Evolutionary conservation across 257 asterid genomes (phyloP), one percentile per base, ranked within the genome.

Genomic region (Verbascum thapsus): DNA sequence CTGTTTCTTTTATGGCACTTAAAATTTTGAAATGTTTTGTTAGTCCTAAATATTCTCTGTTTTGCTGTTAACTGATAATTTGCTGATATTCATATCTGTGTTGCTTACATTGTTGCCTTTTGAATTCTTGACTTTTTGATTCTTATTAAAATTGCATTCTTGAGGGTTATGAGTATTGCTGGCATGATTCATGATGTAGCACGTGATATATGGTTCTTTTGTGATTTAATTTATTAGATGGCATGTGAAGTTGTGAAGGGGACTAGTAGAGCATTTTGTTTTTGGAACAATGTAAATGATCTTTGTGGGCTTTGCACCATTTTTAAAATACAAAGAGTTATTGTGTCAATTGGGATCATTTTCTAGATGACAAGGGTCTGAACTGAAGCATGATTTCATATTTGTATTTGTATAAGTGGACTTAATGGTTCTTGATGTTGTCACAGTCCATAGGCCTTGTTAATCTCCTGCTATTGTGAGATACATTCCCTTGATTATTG

Each of bases 1-100:
- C 8, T 64, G 45, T 64, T 70, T 26, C 67, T 53, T 53, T n/a
- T n/a, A n/a, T n/a, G n/a, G n/a, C n/a, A 15, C 16, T 37, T n/a
- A 8, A 43, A 15, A 39, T 68, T 58, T 22, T 49, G 43, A n/a
- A n/a, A n/a, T n/a, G 54, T 42, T 53, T 63, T 26, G 23, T 41
- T 66, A 22, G 16, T 19, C 10, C 15, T 55, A 22, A 58, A 18
- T 64, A 4, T 10, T 42, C 5, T n/a, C 18, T 2, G 8, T 10
- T 7, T 47, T 49, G 43, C 6, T 68, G 60, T 12, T n/a, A n/a
- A n/a, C n/a, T n/a, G n/a, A n/a, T 48, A 0, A 4, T 20, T 1
- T 9, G 42, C 48, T 23, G 11, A 34, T 34, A 37, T 56, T 18
- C 1, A 8, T 32, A 6, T 42, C 8, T 19, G 40, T 7, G 18